Percentiles rank a stretch among this genome's conserved stretches.
phyloP scores from a whole-genome alignment of 1,284 basidiomycete species.

The Ustilago vetiveriae region DNA sequence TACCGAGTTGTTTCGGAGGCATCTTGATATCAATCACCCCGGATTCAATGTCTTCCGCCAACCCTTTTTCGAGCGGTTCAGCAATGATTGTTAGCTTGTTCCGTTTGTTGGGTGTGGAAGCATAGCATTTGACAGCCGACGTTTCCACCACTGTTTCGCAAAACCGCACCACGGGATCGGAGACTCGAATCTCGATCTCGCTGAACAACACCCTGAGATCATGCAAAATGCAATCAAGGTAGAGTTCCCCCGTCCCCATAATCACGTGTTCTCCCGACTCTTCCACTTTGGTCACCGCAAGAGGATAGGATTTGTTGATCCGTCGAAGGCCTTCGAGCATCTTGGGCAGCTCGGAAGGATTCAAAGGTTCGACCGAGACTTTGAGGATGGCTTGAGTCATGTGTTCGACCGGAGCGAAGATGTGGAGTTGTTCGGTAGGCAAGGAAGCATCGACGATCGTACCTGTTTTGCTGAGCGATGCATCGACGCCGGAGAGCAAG shows the following conservation, averaged over 20 bases:
- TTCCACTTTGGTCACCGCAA: slow-evolving; percentile 94
- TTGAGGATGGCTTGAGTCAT: slow-evolving; percentile 98
- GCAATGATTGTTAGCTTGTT: slow-evolving; percentile 65
- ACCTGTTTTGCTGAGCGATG: slow-evolving; percentile 93
- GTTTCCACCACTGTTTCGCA: slow-evolving; percentile 99
- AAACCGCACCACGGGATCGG: slow-evolving; percentile 97
- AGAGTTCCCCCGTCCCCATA: slow-evolving; percentile 95
- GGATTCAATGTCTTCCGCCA: slow-evolving; percentile 65
- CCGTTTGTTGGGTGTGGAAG: slow-evolving; percentile 98
- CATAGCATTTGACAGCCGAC: slow-evolving; percentile 96
- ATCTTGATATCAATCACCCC: slow-evolving; percentile 53
- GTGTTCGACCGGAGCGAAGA: slow-evolving; percentile 93
- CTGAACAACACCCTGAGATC: slow-evolving; percentile 90
- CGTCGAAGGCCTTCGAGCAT: slow-evolving; percentile 96
- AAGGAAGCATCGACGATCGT: slow-evolving; percentile 72
- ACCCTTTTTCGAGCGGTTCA: slow-evolving; percentile 65
- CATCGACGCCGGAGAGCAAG: slow-evolving; percentile 89
- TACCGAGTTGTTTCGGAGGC: slow-evolving; percentile 60
- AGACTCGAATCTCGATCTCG: slow-evolving; percentile 99
- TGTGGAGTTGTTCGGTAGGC: slow-evolving; percentile 79
- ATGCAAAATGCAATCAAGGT: slow-evolving; percentile 96
- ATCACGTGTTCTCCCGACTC: slow-evolving; percentile 98
- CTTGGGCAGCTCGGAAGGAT: slow-evolving; percentile 96
- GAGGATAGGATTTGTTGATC: slow-evolving; percentile 96
- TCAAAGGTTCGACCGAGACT: slow-evolving; percentile 96